Conservation (phyloP, 2,329 filamentous ascomycete species). For the Spiromastix sp. region DNA sequence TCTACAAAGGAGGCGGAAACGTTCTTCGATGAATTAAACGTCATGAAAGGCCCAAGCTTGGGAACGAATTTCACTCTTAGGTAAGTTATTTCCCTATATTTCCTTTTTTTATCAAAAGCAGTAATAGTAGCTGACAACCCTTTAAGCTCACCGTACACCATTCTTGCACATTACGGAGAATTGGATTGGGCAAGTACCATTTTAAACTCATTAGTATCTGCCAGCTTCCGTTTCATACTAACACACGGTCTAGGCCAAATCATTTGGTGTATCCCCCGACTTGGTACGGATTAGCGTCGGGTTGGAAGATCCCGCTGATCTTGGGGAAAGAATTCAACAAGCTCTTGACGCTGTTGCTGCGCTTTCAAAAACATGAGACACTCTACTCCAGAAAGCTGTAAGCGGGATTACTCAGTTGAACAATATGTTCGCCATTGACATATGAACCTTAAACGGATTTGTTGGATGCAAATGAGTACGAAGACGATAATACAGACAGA, state of each 20-base stretch:
- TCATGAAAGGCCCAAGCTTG: constrained; percentile 85
- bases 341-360: constrained; percentile 55
- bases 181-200: constrained; percentile 63
- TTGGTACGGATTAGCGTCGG: constrained; percentile 83
- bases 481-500: too few species aligned
- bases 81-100: constrained; percentile 21
- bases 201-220: too few species aligned
- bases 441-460: too few species aligned
- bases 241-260: constrained; percentile 57
- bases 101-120: background rate
- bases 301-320: constrained; percentile 62
- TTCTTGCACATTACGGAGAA: constrained; percentile 85
- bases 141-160: constrained; percentile 70
- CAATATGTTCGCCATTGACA: too few species aligned
- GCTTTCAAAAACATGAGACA: constrained; percentile 1
- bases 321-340: constrained; percentile 53
- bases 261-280: constrained; percentile 68
- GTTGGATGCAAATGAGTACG: background rate
- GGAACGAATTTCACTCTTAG: constrained; percentile 93
- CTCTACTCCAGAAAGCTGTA: too few species aligned
- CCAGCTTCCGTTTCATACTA: too few species aligned
- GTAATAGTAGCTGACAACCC: background rate
- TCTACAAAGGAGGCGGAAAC: constrained; percentile 58
- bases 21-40: constrained; percentile 80
- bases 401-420: too few species aligned